These are phyloP conservation scores for Fonsecaea erecta DNA, from an alignment of 2,329 filamentous ascomycete genomes.

Conservation along the genomic window DNA sequence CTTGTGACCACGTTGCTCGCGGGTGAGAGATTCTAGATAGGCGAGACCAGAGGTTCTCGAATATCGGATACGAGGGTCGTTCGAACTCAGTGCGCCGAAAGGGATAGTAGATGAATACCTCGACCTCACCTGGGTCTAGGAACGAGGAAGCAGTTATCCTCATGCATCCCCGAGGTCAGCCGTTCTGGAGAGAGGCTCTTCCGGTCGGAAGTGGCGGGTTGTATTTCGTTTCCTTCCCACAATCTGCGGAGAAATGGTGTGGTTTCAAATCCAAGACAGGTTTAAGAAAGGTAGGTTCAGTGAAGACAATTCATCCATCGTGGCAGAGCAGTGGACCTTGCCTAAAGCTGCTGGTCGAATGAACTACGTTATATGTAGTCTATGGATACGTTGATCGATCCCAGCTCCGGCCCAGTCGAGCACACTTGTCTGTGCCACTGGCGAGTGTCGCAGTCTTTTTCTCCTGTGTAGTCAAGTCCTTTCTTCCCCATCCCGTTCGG, in stretches of 20 bases:
- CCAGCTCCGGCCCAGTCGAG: neutral
- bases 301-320: neutral
- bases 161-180: no score
- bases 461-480: neutral
- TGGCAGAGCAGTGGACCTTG: neutral
- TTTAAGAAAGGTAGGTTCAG: neutral
- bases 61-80: neutral
- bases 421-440: neutral
- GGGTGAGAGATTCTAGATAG: neutral
- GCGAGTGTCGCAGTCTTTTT: neutral
- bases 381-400: neutral
- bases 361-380: neutral
- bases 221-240: no score
- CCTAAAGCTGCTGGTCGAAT: neutral
- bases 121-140: no score
- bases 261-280: neutral
- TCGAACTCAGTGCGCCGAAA: neutral
- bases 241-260: no score
- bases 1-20: neutral
- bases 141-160: no score
- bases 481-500: neutral
- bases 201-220: no score
- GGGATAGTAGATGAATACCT: no score
- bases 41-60: neutral
- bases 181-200: no score